Base-by-base conservation (phyloP, 225 moss, liverwort and hornwort genomes). In the Physcomitrium patens region DNA sequence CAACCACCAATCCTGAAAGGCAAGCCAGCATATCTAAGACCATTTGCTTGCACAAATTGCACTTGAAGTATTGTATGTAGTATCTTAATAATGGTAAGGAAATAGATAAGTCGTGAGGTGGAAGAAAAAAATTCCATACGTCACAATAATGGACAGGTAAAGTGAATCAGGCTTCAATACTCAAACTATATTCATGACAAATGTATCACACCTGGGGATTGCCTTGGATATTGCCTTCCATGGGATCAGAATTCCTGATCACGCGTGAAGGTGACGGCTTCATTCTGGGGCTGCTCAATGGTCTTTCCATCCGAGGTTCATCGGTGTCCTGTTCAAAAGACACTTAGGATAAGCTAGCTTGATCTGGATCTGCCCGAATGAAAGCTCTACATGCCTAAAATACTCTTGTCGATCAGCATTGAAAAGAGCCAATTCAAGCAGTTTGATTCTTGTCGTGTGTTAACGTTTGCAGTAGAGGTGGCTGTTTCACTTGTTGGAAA, bases 1-100 rank as follows among this genome's bases (percentile, higher is more conserved):
- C 72, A 85, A 54, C 81, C 81, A 81, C 68, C 68, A 65, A 0
- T 78, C 78, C 85, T 85, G 65, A 24, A 72, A 67, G 4, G 69
- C 37, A 59, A 44, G 24, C 59, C 22, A 65, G 37, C 58, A 26
- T 9, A 26, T 9, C 15, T 52, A 44, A 37, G 65, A 23, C 23
- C 57, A 57, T 57, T 23, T 17, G 16, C 23, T 9, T 22, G 24
- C 23, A 9, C 24, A 57, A 16, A 22, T 57, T 10, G 20, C 22
- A 10, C 24, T 3, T 57, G 9, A 57, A 57, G 55, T 20, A 22
- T 10, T 55, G 4, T 10, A 55, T 1, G 20, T 8, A 55, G 8
- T 20, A 23, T 72, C 42, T 20, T 49, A 60, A 72, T 17, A 37
- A 58, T 46, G 3, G 10, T 51, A 9, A 60, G 26, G 18, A 18